Conservation (phyloP, 257 asterid species). For the Solanum rostratum region DNA sequence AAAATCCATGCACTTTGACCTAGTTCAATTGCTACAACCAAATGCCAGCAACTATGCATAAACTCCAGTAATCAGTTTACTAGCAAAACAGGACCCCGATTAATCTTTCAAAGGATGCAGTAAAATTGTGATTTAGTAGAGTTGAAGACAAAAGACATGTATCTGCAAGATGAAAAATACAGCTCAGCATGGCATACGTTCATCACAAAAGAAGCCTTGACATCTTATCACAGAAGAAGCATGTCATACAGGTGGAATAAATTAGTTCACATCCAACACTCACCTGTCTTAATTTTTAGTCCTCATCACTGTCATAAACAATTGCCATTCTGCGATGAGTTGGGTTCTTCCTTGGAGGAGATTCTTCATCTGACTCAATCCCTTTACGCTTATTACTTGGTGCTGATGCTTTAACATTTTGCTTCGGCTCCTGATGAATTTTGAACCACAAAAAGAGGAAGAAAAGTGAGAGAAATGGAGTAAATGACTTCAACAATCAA, state of each 20-base stretch:
- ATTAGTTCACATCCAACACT: not conserved
- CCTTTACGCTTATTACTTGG: conserved; percentile 59
- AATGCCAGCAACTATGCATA: not conserved
- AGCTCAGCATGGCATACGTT: not conserved
- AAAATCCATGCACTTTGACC: not conserved
- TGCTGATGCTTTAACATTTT: conserved; percentile 43
- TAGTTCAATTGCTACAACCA: not conserved
- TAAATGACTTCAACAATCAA: not conserved
- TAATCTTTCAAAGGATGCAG: not conserved
- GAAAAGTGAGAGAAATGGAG: not conserved
- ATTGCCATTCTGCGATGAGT: conserved; percentile 84
- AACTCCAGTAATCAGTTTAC: not conserved
- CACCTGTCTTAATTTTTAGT: conserved; percentile 17
- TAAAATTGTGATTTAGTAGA: not conserved
- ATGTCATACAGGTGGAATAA: not conserved
- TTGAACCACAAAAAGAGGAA: not conserved
- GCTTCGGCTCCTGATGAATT: conserved; percentile 60
- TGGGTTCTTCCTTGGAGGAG: conserved; percentile 70
- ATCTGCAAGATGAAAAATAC: not conserved
- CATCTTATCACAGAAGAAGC: not conserved
- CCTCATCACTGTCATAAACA: conserved; percentile 86
- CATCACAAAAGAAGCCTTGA: not conserved
- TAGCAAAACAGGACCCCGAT: not conserved
- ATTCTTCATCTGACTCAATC: conserved; percentile 86
- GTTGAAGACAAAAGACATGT: not conserved